Evolutionary conservation across 2,329 filamentous ascomycete genomes (phyloP).

Genomic region (Pyricularia pennisetigena): DNA sequence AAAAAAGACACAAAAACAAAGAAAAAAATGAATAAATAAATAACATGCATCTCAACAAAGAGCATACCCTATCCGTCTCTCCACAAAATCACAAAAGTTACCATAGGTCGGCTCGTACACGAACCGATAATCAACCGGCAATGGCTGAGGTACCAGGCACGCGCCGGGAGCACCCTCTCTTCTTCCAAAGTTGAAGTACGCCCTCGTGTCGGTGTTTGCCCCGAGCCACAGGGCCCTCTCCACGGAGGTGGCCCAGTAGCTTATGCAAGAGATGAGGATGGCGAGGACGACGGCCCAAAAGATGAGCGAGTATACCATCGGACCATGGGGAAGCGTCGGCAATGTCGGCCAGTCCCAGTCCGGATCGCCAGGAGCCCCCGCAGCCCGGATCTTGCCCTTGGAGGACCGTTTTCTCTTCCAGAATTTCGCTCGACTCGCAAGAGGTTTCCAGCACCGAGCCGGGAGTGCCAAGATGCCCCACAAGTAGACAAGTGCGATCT

Average conservation of each 20-base stretch:
- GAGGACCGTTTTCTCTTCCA: background rate
- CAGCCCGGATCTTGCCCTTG: no score
- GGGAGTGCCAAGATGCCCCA: background rate
- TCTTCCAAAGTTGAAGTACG: constrained; percentile 2
- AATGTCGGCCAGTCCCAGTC: background rate
- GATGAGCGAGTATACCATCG: background rate
- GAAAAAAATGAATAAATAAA: background rate
- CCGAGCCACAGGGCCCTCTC: constrained; percentile 1
- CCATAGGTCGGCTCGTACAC: constrained; percentile 1
- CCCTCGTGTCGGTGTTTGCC: constrained; percentile 6
- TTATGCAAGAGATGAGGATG: background rate
- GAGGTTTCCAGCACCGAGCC: background rate
- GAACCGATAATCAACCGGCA: constrained; percentile 2
- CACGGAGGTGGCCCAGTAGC: background rate
- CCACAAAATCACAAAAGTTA: background rate
- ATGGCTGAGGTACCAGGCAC: background rate
- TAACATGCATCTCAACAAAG: background rate
- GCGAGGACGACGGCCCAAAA: background rate
- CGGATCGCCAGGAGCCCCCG: background rate
- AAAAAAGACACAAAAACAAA: background rate
- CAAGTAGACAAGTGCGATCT: background rate
- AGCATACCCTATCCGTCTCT: background rate
- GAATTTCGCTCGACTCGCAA: background rate
- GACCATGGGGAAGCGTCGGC: background rate
- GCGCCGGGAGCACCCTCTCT: background rate